phyloP scores from a whole-genome alignment of 371 early-diverging fungal species.

The Catenaria anguillulae region DNA sequence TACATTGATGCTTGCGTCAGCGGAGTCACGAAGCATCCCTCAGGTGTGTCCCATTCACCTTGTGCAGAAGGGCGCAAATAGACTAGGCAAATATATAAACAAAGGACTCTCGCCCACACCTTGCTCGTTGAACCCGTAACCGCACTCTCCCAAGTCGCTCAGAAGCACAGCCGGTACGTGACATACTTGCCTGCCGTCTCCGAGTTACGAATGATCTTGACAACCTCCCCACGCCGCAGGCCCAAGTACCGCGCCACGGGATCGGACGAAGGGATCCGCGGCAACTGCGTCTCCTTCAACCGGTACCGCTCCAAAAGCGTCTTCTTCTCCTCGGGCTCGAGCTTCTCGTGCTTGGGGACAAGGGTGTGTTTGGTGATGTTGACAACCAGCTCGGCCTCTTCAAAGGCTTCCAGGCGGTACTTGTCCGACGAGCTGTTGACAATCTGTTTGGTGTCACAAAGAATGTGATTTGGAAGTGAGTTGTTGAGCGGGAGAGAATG shows the following conservation, averaged over 20 bases:
- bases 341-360: constrained; percentile 90
- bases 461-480: too few species aligned
- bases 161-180: constrained; percentile 74
- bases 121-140: too few species aligned
- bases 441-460: too few species aligned
- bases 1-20: too few species aligned
- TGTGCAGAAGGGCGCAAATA: too few species aligned
- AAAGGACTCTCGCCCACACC: too few species aligned
- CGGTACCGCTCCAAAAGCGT: constrained; percentile 84
- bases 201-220: constrained; percentile 87
- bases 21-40: too few species aligned
- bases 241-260: constrained; percentile 97
- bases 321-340: constrained; percentile 81
- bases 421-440: constrained; percentile 32
- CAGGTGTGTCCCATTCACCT: too few species aligned
- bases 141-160: too few species aligned
- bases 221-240: constrained; percentile 88
- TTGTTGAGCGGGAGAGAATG: too few species aligned
- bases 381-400: constrained; percentile 88
- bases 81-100: too few species aligned
- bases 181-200: constrained; percentile 96
- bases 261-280: constrained; percentile 82
- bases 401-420: constrained; percentile 83
- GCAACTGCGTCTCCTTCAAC: constrained; percentile 89
- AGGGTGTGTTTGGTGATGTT: constrained; percentile 96